A percentile compares a stretch with the other conserved stretches of the same genome.
Conservation (phyloP, 2,329 filamentous ascomycete genomes). For the Atkinsonella texensis region DNA sequence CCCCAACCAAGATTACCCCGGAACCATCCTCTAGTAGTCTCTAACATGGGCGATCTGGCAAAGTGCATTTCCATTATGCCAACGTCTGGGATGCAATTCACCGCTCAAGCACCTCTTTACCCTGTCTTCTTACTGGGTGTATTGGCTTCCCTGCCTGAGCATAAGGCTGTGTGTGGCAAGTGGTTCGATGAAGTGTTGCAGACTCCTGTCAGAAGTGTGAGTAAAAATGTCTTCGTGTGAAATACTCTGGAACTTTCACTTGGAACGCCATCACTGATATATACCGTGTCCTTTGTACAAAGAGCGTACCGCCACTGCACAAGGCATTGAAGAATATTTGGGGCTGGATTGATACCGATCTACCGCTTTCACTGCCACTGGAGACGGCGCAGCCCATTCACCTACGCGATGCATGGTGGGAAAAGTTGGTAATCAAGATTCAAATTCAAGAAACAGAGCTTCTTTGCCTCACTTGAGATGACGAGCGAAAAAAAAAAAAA, state of each 20-base stretch:
- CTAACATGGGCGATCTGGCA: slow-evolving; percentile 20
- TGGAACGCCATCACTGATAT: not conserved
- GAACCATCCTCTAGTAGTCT: slow-evolving; percentile 22
- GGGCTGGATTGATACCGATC: slow-evolving; percentile 21
- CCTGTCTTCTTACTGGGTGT: slow-evolving; percentile 30
- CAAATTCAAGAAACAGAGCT: slow-evolving; percentile 21
- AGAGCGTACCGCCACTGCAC: slow-evolving; percentile 30
- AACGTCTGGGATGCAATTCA: slow-evolving; percentile 27
- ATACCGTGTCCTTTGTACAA: not conserved
- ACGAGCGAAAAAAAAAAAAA: too few relatives aligned
- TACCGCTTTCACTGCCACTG: slow-evolving; percentile 9
- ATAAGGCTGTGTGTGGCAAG: slow-evolving; percentile 16
- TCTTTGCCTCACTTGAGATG: slow-evolving; percentile 25
- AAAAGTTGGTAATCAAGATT: slow-evolving; percentile 23
- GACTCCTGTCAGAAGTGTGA: slow-evolving; percentile 28
- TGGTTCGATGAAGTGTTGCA: slow-evolving; percentile 27
- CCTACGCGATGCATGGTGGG: slow-evolving; percentile 27
- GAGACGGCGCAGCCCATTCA: slow-evolving; percentile 14
- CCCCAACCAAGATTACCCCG: slow-evolving; percentile 20
- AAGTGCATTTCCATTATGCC: slow-evolving; percentile 28
- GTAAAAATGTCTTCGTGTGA: slow-evolving; percentile 9
- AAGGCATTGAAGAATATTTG: slow-evolving; percentile 21
- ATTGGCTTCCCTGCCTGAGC: slow-evolving; percentile 18
- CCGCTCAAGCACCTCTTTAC: slow-evolving; percentile 28
- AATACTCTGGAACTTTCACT: slow-evolving; percentile 15